phyloP scores from a whole-genome alignment of 306 rosid species.

The Ceratonia siliqua region DNA sequence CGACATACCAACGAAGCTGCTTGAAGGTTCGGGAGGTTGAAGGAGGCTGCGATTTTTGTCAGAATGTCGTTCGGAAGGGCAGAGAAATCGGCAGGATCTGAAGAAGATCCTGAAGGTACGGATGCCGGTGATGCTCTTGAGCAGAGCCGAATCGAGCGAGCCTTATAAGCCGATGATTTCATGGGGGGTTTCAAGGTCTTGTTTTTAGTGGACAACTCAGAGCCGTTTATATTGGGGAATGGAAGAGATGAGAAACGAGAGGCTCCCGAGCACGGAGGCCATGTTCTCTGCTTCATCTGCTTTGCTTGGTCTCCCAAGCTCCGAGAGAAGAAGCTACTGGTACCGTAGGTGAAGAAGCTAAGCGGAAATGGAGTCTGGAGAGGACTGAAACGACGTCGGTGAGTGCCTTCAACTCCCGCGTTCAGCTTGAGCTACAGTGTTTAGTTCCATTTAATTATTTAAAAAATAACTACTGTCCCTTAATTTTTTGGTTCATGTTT shows the following conservation, averaged over 20 bases:
- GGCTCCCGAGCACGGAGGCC: constrained; percentile 54
- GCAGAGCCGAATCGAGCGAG: constrained; percentile 30
- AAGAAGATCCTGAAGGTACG: not conserved
- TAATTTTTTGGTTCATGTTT: too few species aligned
- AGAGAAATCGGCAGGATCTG: constrained; percentile 50
- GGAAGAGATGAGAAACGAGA: constrained; percentile 55
- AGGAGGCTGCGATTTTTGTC: constrained; percentile 52
- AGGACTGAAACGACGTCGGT: not conserved
- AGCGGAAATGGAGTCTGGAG: too few species aligned
- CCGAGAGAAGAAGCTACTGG: not conserved
- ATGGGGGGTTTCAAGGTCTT: not conserved
- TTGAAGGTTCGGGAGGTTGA: constrained; percentile 57
- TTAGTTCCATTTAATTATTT: too few species aligned
- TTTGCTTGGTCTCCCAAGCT: not conserved
- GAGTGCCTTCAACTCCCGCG: not conserved
- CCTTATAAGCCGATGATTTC: not conserved
- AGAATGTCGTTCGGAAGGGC: constrained; percentile 73
- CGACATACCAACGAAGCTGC: constrained; percentile 74
- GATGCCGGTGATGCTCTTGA: constrained; percentile 14
- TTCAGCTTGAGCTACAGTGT: too few species aligned
- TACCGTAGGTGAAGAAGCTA: not conserved
- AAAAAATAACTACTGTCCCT: too few species aligned
- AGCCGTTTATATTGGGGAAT: not conserved
- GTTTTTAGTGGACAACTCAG: constrained; percentile 14
- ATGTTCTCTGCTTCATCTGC: constrained; percentile 54